Conservation (phyloP, 2,329 filamentous ascomycete species). For the Corinectria fuckeliana region DNA sequence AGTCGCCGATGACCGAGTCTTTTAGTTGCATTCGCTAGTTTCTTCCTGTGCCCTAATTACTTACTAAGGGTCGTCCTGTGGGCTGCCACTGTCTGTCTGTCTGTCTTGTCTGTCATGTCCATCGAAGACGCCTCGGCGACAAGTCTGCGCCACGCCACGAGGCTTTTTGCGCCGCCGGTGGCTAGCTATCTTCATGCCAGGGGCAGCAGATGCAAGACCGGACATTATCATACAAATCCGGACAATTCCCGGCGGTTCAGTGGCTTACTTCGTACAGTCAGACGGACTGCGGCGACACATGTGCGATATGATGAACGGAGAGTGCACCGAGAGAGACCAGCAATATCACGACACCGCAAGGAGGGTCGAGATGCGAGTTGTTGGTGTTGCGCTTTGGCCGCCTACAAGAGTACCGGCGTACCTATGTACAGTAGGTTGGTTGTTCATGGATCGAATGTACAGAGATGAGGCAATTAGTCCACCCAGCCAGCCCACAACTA, state of each 20-base stretch:
- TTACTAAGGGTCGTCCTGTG: neutral
- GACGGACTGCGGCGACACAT: neutral
- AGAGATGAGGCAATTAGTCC: constrained; percentile 3
- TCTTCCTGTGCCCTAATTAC: too few relatives aligned
- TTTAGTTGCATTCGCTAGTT: neutral
- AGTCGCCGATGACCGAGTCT: neutral
- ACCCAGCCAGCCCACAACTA: neutral
- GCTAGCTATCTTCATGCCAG: neutral
- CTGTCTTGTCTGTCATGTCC: neutral
- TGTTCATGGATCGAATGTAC: neutral
- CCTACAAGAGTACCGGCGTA: neutral
- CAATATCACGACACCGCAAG: too few relatives aligned
- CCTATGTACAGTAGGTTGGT: neutral
- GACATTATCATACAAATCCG: constrained; percentile 1
- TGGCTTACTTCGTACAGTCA: neutral
- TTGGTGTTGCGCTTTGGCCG: neutral
- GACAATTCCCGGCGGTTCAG: neutral
- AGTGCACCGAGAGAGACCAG: neutral
- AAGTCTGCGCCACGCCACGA: neutral
- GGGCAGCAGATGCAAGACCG: neutral
- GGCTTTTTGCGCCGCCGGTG: neutral
- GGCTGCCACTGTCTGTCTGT: neutral
- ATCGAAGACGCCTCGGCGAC: neutral
- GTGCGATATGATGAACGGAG: neutral
- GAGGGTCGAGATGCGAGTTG: neutral